These are phyloP conservation scores for Xerocomus cyaneibrunnescens DNA, from an alignment of 1,284 basidiomycete genomes.

Conservation along the genomic window DNA sequence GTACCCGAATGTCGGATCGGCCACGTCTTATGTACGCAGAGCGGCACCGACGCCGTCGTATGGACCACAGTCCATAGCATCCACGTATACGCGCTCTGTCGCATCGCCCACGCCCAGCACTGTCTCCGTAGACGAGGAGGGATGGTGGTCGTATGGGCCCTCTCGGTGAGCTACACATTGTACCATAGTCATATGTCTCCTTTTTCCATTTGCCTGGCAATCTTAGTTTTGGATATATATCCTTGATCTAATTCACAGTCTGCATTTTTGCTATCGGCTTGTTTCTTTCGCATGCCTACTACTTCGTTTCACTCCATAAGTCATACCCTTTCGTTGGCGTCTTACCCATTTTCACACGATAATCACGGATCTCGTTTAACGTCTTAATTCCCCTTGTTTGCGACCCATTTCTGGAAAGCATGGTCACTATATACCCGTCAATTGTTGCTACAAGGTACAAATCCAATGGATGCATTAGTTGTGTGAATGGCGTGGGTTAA, in stretches of 20 bases:
- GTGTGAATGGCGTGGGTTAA: slow-evolving; percentile 23
- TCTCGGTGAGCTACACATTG: not conserved
- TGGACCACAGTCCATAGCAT: slow-evolving; percentile 43
- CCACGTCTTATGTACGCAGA: slow-evolving; percentile 41
- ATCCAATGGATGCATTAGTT: slow-evolving; percentile 42
- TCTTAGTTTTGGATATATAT: slow-evolving; percentile 20
- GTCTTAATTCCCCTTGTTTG: slow-evolving; percentile 14
- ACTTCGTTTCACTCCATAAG: not conserved
- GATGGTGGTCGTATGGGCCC: slow-evolving; percentile 63
- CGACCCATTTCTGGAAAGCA: slow-evolving; percentile 25
- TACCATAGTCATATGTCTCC: slow-evolving; percentile 14
- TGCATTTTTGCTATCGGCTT: slow-evolving; percentile 1
- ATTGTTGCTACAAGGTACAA: slow-evolving; percentile 46
- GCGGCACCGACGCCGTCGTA: slow-evolving; percentile 31
- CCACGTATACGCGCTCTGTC: slow-evolving; percentile 38
- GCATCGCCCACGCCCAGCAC: slow-evolving; percentile 73
- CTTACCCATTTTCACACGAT: slow-evolving; percentile 2
- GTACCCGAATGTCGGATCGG: slow-evolving; percentile 22
- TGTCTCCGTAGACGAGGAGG: slow-evolving; percentile 67
- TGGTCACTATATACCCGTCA: slow-evolving; percentile 38
- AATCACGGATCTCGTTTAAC: not conserved
- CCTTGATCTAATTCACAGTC: slow-evolving; percentile 30
- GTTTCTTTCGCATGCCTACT: not conserved
- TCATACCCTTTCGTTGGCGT: slow-evolving; percentile 20
- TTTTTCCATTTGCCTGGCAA: slow-evolving; percentile 2